phyloP scores from a whole-genome alignment of 306 rosid species.

The barrel medic (Medicago truncatula) region DNA sequence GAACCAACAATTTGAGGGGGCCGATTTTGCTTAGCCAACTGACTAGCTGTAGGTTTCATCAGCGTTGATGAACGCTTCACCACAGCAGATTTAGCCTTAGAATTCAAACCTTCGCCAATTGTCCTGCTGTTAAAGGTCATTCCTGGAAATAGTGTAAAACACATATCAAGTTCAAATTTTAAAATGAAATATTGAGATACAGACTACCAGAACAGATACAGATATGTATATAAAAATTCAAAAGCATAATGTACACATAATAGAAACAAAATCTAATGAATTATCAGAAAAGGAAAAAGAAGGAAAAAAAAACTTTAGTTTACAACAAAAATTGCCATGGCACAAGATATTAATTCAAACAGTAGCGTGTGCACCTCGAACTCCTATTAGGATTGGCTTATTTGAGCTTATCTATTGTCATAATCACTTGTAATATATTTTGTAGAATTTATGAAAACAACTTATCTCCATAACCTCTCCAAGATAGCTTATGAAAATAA shows the following conservation, averaged over 20 bases:
- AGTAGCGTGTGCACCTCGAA: constrained; percentile 16
- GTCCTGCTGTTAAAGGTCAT: constrained; percentile 54
- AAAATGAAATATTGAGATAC: neutral
- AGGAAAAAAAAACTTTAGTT: neutral
- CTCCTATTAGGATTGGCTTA: too few species aligned
- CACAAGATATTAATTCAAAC: constrained; percentile 22
- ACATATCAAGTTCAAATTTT: constrained; percentile 23
- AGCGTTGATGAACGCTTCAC: constrained; percentile 78
- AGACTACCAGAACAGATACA: neutral
- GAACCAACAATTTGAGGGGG: constrained; percentile 53
- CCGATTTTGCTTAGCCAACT: constrained; percentile 80
- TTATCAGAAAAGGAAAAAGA: neutral
- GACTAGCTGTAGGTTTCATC: constrained; percentile 97
- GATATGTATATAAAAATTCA: neutral
- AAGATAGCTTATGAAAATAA: too few species aligned
- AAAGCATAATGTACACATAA: neutral
- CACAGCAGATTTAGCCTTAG: constrained; percentile 50
- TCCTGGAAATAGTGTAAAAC: constrained; percentile 53
- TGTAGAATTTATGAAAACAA: too few species aligned
- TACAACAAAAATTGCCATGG: neutral
- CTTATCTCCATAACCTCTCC: too few species aligned
- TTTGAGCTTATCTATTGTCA: too few species aligned
- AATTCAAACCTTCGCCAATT: constrained; percentile 41
- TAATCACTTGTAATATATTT: too few species aligned
- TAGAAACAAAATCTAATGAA: constrained; percentile 8